Evolutionary conservation across 768 basidiomycete species (phyloP).

Genomic region (Russula sp.): DNA sequence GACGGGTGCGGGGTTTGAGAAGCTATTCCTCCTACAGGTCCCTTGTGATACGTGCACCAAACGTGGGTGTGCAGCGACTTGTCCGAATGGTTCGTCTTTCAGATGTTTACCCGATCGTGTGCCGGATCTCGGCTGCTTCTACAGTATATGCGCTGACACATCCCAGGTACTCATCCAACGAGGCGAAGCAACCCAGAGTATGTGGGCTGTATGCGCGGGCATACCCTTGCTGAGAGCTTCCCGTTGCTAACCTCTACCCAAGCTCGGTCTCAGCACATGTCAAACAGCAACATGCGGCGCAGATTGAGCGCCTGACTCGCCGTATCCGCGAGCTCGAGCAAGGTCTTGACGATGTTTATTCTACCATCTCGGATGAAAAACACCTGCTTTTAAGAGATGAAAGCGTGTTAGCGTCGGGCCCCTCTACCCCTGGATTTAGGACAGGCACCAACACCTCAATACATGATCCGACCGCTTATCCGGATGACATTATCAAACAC

Average conservation of each 20-base stretch:
- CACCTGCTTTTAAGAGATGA: constrained; percentile 26
- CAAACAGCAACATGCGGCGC: constrained; percentile 47
- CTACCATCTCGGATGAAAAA: constrained; percentile 23
- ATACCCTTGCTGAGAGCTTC: no score
- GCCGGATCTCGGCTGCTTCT: constrained; percentile 1
- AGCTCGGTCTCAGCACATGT: constrained; percentile 65
- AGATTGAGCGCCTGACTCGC: constrained; percentile 25
- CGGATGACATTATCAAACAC: constrained; percentile 47
- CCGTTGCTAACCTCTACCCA: neutral
- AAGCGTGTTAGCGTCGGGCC: neutral
- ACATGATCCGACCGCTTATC: constrained; percentile 1
- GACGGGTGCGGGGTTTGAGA: constrained; percentile 8
- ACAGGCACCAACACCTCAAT: constrained; percentile 8
- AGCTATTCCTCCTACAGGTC: constrained; percentile 42
- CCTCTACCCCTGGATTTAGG: neutral
- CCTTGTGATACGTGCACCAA: constrained; percentile 78
- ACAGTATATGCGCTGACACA: constrained; percentile 6
- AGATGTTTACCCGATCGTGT: neutral
- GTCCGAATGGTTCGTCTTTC: constrained; percentile 58
- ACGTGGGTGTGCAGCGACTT: constrained; percentile 70
- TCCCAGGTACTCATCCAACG: constrained; percentile 50
- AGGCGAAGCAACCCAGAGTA: constrained; percentile 57
- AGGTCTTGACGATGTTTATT: constrained; percentile 24
- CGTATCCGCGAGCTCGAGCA: constrained; percentile 29
- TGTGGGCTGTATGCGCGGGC: constrained; percentile 19